Conservation (phyloP, 2,329 filamentous ascomycete genomes). For the Arthrocladium fulminans region DNA sequence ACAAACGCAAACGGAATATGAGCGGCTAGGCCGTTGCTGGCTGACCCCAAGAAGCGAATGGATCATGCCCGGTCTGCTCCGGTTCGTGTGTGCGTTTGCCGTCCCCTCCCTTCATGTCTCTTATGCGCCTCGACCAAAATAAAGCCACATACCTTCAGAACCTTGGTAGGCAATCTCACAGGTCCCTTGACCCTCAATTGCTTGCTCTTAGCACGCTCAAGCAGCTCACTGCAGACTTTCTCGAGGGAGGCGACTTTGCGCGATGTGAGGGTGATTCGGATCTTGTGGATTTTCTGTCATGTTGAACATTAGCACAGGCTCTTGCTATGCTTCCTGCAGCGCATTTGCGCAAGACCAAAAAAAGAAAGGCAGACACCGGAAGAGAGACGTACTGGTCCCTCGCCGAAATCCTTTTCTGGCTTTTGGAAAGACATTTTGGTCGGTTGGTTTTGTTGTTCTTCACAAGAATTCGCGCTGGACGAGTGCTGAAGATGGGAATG, state of each 20-base stretch:
- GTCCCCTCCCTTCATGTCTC: too few species aligned
- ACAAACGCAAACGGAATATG: too few species aligned
- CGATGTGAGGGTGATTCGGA: conserved; percentile 93
- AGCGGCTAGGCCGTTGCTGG: too few species aligned
- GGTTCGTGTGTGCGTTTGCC: not conserved
- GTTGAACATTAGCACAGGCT: conserved; percentile 2
- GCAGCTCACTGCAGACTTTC: conserved; percentile 96
- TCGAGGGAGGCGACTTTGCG: conserved; percentile 93
- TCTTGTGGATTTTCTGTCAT: conserved; percentile 81
- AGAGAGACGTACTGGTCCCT: conserved; percentile 60
- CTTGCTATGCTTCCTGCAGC: not conserved
- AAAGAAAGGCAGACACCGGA: not conserved
- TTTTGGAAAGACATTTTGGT: conserved; percentile 87
- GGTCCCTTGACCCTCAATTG: conserved; percentile 97
- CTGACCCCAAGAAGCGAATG: too few species aligned
- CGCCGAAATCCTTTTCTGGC: conserved; percentile 85
- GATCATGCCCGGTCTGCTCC: too few species aligned
- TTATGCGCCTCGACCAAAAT: too few species aligned
- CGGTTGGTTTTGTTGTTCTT: conserved; percentile 30
- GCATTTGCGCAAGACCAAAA: not conserved
- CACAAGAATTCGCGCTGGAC: conserved; percentile 20
- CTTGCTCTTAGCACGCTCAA: conserved; percentile 98
- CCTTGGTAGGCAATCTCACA: conserved; percentile 95
- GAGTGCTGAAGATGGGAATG: conserved; percentile 7
- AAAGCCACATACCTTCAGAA: conserved; percentile 57